Percentiles rank a stretch among this genome's conserved stretches.
These are phyloP conservation scores for Cryphonectria radicalis DNA, from an alignment of 2,329 filamentous ascomycete species.

Conservation along the genomic window DNA sequence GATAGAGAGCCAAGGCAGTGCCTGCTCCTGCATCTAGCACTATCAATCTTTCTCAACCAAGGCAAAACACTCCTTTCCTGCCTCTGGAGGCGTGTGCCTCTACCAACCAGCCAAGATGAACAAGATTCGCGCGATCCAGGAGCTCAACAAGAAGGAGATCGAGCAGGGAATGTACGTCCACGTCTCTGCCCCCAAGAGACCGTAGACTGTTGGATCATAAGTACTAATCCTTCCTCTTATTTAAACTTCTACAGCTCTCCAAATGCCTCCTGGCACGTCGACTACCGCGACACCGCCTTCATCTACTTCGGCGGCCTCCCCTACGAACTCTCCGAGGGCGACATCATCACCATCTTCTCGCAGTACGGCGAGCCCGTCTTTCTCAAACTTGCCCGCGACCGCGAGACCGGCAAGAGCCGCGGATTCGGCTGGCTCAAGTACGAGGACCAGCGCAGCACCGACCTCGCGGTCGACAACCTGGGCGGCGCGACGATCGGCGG, in stretches of 20 bases:
- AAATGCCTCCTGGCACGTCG: slow-evolving; percentile 92
- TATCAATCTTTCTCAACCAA: not conserved
- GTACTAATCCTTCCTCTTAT: slow-evolving; percentile 33
- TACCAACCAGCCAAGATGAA: slow-evolving; percentile 68
- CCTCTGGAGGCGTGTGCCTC: not conserved
- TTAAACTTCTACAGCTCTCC: slow-evolving; percentile 60
- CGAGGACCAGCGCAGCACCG: slow-evolving; percentile 94
- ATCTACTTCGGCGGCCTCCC: slow-evolving; percentile 94
- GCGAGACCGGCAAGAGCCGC: slow-evolving; percentile 92
- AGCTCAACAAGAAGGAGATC: slow-evolving; percentile 92
- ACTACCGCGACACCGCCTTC: slow-evolving; percentile 95
- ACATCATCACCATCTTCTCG: slow-evolving; percentile 94
- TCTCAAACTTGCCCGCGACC: slow-evolving; percentile 89
- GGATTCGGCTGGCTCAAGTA: slow-evolving; percentile 98
- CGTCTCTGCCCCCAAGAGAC: not conserved
- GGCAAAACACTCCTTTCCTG: not conserved
- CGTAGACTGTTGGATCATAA: not conserved
- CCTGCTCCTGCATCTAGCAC: not conserved
- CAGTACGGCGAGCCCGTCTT: slow-evolving; percentile 96
- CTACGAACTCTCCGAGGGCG: slow-evolving; percentile 91
- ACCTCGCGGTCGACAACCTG: slow-evolving; percentile 94
- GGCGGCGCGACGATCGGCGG: slow-evolving; percentile 84
- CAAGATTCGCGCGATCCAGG: slow-evolving; percentile 87
- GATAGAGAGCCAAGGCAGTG: not conserved
- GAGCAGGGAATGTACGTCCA: slow-evolving; percentile 78